Percentiles rank a stretch among this genome's conserved stretches.
Conservation (phyloP, 1,284 basidiomycete genomes). For the Singerocomus inundabilis region DNA sequence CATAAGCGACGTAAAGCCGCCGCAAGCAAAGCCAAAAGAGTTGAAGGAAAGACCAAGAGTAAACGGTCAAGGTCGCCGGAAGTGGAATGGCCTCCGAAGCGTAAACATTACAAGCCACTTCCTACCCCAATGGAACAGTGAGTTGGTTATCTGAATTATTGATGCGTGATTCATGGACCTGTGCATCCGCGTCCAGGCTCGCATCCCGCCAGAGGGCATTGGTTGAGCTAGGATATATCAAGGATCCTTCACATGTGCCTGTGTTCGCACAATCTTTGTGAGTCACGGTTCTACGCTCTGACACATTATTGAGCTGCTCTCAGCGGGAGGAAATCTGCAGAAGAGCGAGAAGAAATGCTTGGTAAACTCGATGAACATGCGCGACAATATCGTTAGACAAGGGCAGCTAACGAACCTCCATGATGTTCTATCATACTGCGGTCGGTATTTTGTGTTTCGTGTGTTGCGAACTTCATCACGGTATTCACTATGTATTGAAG, state of each 20-base stretch:
- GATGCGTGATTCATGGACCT: constrained; percentile 3
- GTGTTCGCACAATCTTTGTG: constrained; percentile 64
- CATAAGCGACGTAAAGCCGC: constrained; percentile 31
- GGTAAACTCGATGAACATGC: constrained; percentile 40
- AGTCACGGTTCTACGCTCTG: constrained; percentile 25
- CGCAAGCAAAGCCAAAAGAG: constrained; percentile 27
- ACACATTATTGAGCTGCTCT: constrained; percentile 3
- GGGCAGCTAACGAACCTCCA: too few species aligned
- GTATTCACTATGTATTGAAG: neutral
- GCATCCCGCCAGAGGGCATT: constrained; percentile 54
- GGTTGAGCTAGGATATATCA: constrained; percentile 57
- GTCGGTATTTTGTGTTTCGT: neutral
- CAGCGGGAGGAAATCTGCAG: constrained; percentile 42
- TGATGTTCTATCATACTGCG: too few species aligned
- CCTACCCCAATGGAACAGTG: constrained; percentile 52
- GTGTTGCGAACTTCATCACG: neutral
- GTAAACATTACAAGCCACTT: constrained; percentile 54
- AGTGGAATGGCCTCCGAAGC: constrained; percentile 61
- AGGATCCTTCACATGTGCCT: constrained; percentile 46
- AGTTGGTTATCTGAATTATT: constrained; percentile 20
- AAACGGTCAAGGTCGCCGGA: constrained; percentile 34
- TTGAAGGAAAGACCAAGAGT: constrained; percentile 8
- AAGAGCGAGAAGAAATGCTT: constrained; percentile 46
- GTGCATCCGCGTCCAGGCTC: constrained; percentile 38
- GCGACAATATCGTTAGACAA: constrained; percentile 6